Percentiles rank a stretch among this genome's conserved stretches.
phyloP scores from a whole-genome alignment of 768 basidiomycete species.

The Daedaleopsis sinensis region DNA sequence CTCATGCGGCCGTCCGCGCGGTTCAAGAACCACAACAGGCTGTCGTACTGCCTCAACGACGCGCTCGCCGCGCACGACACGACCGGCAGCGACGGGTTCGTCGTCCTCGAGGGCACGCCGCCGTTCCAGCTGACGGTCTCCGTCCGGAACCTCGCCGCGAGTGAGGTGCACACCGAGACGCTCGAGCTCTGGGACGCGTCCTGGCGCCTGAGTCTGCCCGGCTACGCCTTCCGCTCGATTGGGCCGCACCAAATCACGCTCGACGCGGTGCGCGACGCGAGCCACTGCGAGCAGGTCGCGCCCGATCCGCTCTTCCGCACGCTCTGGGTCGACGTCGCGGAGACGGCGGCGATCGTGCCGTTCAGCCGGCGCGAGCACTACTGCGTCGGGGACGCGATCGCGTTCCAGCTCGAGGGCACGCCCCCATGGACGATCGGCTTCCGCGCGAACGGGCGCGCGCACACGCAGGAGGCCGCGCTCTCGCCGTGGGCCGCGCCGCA shows the following conservation, averaged over 20 bases:
- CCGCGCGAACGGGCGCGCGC: constrained; percentile 73
- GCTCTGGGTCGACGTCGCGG: constrained; percentile 92
- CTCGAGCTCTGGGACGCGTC: constrained; percentile 48
- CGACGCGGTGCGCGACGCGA: constrained; percentile 77
- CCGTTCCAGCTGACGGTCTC: constrained; percentile 83
- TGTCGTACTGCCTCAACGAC: constrained; percentile 79
- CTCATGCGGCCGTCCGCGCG: constrained; percentile 77
- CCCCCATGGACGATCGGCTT: constrained; percentile 95
- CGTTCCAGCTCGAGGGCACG: constrained; percentile 92
- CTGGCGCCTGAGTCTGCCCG: constrained; percentile 77
- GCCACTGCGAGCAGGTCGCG: constrained; percentile 75
- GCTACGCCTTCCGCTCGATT: constrained; percentile 74
- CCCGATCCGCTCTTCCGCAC: constrained; percentile 62
- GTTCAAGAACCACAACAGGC: constrained; percentile 67
- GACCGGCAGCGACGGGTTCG: constrained; percentile 54
- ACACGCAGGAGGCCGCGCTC: constrained; percentile 72
- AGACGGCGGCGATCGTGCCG: constrained; percentile 91
- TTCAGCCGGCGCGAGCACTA: constrained; percentile 78
- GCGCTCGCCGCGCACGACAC: constrained; percentile 57
- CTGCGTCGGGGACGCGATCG: constrained; percentile 88
- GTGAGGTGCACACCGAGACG: constrained; percentile 59
- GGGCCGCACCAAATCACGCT: constrained; percentile 83
- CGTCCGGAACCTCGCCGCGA: constrained; percentile 75
- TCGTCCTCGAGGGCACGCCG: constrained; percentile 80
- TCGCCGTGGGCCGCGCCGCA: constrained; percentile 88